Percentiles rank a stretch among this genome's conserved stretches.
phyloP scores from a whole-genome alignment of 495 filamentous ascomycete species.

The Hypoxylon fuscum region DNA sequence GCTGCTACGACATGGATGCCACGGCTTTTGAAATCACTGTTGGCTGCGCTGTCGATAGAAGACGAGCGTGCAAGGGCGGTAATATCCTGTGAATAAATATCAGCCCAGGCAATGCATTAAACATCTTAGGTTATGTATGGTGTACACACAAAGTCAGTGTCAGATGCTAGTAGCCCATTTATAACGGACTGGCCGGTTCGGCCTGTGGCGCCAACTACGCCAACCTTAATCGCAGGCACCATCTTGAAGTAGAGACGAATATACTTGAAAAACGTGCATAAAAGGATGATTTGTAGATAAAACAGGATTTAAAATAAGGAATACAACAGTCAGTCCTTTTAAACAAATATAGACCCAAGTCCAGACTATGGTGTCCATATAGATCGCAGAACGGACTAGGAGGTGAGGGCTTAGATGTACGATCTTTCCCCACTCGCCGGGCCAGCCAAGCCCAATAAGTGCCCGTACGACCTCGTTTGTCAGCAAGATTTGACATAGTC shows the following conservation, averaged over 20 bases:
- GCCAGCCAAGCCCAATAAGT: too few relatives aligned
- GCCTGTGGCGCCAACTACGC: slow-evolving; percentile 47
- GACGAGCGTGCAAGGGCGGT: slow-evolving; percentile 57
- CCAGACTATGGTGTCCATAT: too few relatives aligned
- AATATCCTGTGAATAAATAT: slow-evolving; percentile 52
- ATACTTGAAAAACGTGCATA: too few relatives aligned
- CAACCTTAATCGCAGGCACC: slow-evolving; percentile 27
- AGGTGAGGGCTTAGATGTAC: too few relatives aligned
- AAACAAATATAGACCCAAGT: too few relatives aligned
- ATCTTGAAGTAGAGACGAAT: neutral
- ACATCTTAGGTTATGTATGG: neutral
- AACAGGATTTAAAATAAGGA: too few relatives aligned
- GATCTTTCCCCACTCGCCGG: too few relatives aligned
- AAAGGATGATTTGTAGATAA: too few relatives aligned
- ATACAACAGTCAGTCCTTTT: too few relatives aligned
- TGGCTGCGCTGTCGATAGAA: slow-evolving; percentile 59
- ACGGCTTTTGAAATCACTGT: slow-evolving; percentile 51
- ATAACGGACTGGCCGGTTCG: slow-evolving; percentile 45
- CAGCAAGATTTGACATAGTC: too few relatives aligned
- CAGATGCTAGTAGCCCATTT: slow-evolving; percentile 37
- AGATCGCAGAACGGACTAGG: too few relatives aligned
- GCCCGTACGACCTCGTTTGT: too few relatives aligned
- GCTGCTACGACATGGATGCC: slow-evolving; percentile 59
- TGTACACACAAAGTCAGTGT: slow-evolving; percentile 35
- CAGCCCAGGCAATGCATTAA: neutral